phyloP scores from a whole-genome alignment of 2,329 filamentous ascomycete genomes.

The Berkeleyomyces basicola region DNA sequence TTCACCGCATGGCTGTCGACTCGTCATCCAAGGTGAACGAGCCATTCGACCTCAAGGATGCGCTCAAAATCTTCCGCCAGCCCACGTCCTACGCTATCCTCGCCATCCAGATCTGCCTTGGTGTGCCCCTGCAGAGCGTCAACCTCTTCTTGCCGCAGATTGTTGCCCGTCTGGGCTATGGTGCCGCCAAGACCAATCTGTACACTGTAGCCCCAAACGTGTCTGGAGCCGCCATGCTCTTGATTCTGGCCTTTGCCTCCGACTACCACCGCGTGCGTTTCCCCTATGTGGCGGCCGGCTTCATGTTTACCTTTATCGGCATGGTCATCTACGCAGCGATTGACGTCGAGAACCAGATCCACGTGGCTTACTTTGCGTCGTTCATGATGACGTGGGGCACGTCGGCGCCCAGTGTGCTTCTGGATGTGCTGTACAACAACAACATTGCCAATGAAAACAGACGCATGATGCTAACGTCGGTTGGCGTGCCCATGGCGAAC shows the following conservation, averaged over 20 bases:
- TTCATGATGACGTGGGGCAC: conserved; percentile 79
- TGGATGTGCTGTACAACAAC: conserved; percentile 58
- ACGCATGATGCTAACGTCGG: conserved; percentile 50
- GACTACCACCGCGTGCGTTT: conserved; percentile 51
- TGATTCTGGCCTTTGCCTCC: conserved; percentile 55
- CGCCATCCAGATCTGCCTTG: conserved; percentile 40
- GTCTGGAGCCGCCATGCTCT: conserved; percentile 52
- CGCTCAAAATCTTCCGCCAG: conserved; percentile 33
- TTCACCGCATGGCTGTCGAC: conserved; percentile 59
- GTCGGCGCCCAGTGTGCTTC: conserved; percentile 53
- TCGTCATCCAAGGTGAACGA: conserved; percentile 46
- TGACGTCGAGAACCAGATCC: conserved; percentile 41
- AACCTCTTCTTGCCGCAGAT: conserved; percentile 39
- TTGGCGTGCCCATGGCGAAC: conserved; percentile 60
- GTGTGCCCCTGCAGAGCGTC: conserved; percentile 40
- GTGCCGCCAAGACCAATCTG: conserved; percentile 49
- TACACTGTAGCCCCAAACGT: conserved; percentile 72
- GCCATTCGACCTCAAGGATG: conserved; percentile 33
- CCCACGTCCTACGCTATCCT: conserved; percentile 34
- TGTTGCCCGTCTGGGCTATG: conserved; percentile 31
- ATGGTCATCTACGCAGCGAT: conserved; percentile 67
- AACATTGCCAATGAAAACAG: conserved; percentile 64
- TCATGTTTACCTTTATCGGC: conserved; percentile 56
- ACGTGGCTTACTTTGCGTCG: conserved; percentile 55
- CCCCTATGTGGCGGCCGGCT: conserved; percentile 59